Base-by-base conservation (phyloP, 495 filamentous ascomycete genomes). In the Aspergillus biplanus region DNA sequence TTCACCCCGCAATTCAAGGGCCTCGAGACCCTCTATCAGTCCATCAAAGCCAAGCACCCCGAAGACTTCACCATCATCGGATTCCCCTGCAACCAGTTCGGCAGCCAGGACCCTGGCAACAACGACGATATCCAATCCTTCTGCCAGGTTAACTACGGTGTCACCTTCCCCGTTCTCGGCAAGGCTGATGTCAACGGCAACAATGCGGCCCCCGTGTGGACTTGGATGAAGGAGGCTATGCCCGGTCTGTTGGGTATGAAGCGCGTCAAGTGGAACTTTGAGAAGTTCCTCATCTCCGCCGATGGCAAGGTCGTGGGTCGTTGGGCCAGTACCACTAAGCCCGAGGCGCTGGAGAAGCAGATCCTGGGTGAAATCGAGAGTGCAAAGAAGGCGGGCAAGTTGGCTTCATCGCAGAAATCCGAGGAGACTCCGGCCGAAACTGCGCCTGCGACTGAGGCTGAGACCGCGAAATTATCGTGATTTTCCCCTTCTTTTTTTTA, bases 61-160 rank as follows among this genome's bases (percentile, higher is more conserved):
- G 85, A 92, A 50, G 83, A 91, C 66, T 94, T 99, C 78, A 78
- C 82, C 65, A 86, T 99, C 75, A 83, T 99, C 68, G 95, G 94
- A 67, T 97, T 99, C 82, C 95, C 95, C 59, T 97, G 94, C 87
- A 98, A 97, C 83, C 95, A 99, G 78, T 99, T 99, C 81, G 90
- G 87, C 71, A 73, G 74, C 65, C 96, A 98, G 73, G 96, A 98
- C 67, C 93, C 93, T 15, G 93, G 91, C 64, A 80, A 82, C 80
- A 88, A 95, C 76, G 93, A 95, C 66, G 89, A 96, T 39, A 97
- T 98, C 77, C 90, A 96, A 77, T 77, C 79, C 61, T 97, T 99
- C 83, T 97, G 95, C 84, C 87, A 91, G 78, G 34, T 91, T 68
- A 98, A 98, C 85, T 98, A 97, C 78, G 95, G 96, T 72, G 92